These are phyloP conservation scores for Incumbomyces delicatus DNA, from an alignment of 2,329 filamentous ascomycete genomes.

Conservation along the genomic window DNA sequence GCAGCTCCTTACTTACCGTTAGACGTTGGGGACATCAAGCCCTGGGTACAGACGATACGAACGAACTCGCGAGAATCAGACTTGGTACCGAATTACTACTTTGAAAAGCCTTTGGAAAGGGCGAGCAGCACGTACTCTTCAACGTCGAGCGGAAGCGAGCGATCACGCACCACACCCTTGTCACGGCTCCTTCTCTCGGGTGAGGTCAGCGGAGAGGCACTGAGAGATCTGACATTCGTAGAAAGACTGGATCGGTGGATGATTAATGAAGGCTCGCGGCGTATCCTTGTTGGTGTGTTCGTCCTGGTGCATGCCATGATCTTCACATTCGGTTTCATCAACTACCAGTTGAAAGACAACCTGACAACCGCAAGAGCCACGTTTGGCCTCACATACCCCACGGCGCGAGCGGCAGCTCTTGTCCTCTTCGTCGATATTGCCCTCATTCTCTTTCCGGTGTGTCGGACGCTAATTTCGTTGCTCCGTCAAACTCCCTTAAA, in stretches of 20 bases:
- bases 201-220: constrained; percentile 66
- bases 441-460: constrained; percentile 61
- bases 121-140: constrained; percentile 12
- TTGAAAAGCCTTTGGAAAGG: constrained; percentile 15
- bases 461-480: constrained; percentile 73
- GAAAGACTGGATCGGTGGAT: constrained; percentile 79
- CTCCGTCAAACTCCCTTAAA: constrained; percentile 71
- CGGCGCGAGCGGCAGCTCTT: constrained; percentile 65
- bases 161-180: constrained; percentile 72
- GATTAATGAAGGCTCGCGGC: constrained; percentile 76
- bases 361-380: constrained; percentile 54
- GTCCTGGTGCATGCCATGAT: constrained; percentile 63
- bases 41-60: not conserved
- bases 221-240: constrained; percentile 55
- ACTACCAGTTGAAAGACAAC: constrained; percentile 68
- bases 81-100: constrained; percentile 10
- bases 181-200: constrained; percentile 75
- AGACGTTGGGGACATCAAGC: not conserved
- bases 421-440: constrained; percentile 74
- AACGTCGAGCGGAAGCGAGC: constrained; percentile 38
- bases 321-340: constrained; percentile 69
- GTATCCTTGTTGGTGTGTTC: constrained; percentile 73
- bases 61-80: constrained; percentile 3
- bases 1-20: not conserved
- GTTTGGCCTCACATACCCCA: constrained; percentile 67